phyloP scores from a whole-genome alignment of 2,329 filamentous ascomycete species.

The Neophaeococcomyces mojaviensis region DNA sequence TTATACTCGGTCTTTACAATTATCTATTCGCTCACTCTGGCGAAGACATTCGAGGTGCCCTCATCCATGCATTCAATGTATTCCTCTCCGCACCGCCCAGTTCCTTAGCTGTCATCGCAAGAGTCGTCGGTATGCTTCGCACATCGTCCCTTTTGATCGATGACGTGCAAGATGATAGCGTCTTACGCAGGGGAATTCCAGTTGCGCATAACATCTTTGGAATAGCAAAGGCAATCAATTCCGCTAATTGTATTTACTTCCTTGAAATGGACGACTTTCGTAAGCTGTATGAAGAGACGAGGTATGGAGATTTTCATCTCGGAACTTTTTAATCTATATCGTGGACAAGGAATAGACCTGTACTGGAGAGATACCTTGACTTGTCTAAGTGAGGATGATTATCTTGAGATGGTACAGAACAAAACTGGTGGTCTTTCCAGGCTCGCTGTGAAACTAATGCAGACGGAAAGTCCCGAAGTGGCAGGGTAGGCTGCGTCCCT shows the following conservation, averaged over 20 bases:
- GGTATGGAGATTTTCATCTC: conserved; percentile 38
- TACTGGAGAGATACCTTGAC: conserved; percentile 41
- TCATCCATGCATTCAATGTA: conserved; percentile 39
- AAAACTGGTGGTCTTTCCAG: conserved; percentile 44
- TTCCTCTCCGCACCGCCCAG: conserved; percentile 38
- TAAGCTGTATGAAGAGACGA: conserved; percentile 31
- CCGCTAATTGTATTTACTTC: conserved; percentile 44
- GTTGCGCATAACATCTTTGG: conserved; percentile 46
- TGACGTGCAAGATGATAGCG: conserved; percentile 43
- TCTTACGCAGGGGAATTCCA: conserved; percentile 40
- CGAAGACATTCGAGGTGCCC: conserved; percentile 37
- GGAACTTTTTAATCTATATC: conserved; percentile 40
- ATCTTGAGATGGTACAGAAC: conserved; percentile 43
- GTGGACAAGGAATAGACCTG: conserved; percentile 43
- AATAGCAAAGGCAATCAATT: conserved; percentile 45
- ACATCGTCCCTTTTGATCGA: conserved; percentile 42
- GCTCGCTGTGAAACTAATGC: conserved; percentile 41
- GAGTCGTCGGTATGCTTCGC: conserved; percentile 39
- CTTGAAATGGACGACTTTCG: conserved; percentile 36
- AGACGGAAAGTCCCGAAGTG: conserved; percentile 29
- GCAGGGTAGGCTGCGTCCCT: conserved; percentile 38
- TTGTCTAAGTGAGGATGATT: conserved; percentile 41
- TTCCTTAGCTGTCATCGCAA: conserved; percentile 36
- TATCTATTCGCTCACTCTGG: conserved; percentile 38
- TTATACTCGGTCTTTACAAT: conserved; percentile 38